These are phyloP conservation scores for Hyparrhenia diplandra DNA, from an alignment of 176 grass and related monocot species.

Conservation along the genomic window DNA sequence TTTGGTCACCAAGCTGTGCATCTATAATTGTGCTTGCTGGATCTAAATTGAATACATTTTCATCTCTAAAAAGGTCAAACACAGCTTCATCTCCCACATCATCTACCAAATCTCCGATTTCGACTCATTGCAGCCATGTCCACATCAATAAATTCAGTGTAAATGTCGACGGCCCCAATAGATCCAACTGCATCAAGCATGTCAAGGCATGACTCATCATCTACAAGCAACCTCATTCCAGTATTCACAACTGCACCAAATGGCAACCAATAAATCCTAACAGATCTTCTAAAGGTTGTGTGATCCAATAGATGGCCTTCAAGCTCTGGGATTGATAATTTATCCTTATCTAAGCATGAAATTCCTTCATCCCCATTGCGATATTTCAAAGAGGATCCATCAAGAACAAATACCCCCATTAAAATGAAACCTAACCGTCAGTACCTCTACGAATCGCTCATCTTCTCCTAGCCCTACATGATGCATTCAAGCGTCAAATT, in stretches of 20 bases:
- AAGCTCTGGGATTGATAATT: neutral
- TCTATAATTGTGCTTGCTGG: no score
- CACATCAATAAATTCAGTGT: neutral
- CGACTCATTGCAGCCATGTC: no score
- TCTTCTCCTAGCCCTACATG: neutral
- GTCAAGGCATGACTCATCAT: neutral
- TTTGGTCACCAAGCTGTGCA: no score
- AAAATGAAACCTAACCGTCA: neutral
- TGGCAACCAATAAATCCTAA: neutral
- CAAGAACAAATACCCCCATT: neutral
- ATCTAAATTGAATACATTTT: no score
- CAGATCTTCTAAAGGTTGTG: neutral
- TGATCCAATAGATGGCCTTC: neutral
- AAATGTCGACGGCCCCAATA: neutral
- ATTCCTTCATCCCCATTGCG: neutral
- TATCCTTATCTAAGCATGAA: neutral
- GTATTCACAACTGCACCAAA: neutral
- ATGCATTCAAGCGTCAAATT: no score
- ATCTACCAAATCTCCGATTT: no score
- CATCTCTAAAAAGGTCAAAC: no score
- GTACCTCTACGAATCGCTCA: neutral
- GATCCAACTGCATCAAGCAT: neutral
- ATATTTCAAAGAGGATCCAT: neutral
- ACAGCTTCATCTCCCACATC: no score
- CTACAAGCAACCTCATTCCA: neutral